Percentiles rank a stretch among this genome's conserved stretches.
Conservation (phyloP, 2,329 filamentous ascomycete genomes). For the Talaromyces islandicus region DNA sequence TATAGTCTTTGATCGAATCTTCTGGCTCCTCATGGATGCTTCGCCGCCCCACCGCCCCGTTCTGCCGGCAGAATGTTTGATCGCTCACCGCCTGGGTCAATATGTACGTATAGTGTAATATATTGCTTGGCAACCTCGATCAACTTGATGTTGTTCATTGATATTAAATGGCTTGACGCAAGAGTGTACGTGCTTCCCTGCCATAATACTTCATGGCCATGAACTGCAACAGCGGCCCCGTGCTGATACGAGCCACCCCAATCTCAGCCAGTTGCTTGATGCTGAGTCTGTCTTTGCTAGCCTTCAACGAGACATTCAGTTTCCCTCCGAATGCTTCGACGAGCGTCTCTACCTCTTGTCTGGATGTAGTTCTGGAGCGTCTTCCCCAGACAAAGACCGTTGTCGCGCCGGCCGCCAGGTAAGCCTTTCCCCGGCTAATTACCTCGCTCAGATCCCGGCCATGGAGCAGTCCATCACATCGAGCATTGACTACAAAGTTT, state of each 20-base stretch:
- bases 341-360: constrained; percentile 43
- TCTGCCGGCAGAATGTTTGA: constrained; percentile 6
- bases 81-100: not conserved
- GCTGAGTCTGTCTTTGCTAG: constrained; percentile 35
- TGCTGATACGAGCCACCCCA: constrained; percentile 51
- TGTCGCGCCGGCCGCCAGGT: constrained; percentile 52
- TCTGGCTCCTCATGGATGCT: constrained; percentile 30
- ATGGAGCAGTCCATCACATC: constrained; percentile 48
- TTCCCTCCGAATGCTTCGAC: constrained; percentile 45
- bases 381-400: constrained; percentile 58
- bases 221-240: constrained; percentile 46
- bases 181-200: not conserved
- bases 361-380: constrained; percentile 36
- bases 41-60: constrained; percentile 9
- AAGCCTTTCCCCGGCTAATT: constrained; percentile 50
- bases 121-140: not conserved
- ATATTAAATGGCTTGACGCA: not conserved
- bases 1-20: constrained; percentile 28
- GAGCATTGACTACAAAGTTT: constrained; percentile 54
- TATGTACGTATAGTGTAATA: no score
- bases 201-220: constrained; percentile 29
- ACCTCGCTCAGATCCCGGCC: constrained; percentile 42
- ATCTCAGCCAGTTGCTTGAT: constrained; percentile 41
- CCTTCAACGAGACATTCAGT: constrained; percentile 41
- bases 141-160: not conserved